Evolutionary conservation across 2,329 filamentous ascomycete genomes (phyloP), one percentile per base, ranked within the genome.

Genomic region (Fusarium duplospermum): DNA sequence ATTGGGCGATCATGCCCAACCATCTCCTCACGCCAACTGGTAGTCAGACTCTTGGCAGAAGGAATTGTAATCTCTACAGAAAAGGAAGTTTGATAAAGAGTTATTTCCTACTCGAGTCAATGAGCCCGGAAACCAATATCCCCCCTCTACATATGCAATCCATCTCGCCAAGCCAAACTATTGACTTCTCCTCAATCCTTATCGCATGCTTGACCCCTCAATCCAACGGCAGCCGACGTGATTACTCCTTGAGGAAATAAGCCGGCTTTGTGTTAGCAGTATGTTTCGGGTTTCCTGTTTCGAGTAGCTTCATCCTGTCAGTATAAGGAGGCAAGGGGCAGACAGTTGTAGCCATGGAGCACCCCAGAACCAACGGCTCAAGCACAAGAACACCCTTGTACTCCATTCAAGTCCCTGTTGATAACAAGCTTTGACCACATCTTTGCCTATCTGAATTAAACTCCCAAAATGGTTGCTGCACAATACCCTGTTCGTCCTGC

Each of bases 211-310:
- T 5, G 0, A 18, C 54, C 20, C 31, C 31, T 58, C 33, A 24
- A 11, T 36, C 54, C 14, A 57, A 57, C 5, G 14, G n/a, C 5
- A 57, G 20, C 31, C 54, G 33, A 58, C 14, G 3, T 38, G 54
- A 58, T 58, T 58, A 58, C 54, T 18, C 20, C 33, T 58, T 38
- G 33, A 8, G 54, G 54, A 38, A 58, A 58, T 58, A 58, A 58
- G 3, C 20, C 16, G 33, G 33, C 6, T 33, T 24, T 6, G 4
- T 0, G 10, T 3, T 57, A 3, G 22, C 1, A 4, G 0, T 24
- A 5, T 16, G 8, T 11, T 50, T 13, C 54, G 14, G 31, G 20
- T 36, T 27, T 38, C 20, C 33, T 38, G 20, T 24, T 57, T 58
- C 0, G 16, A n/a, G 20, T n/a, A 29, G 20, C 20, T 7, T 22